A percentile compares a stretch with the other conserved stretches of the same genome.
phyloP scores from a whole-genome alignment of 1,284 basidiomycete genomes.

The Trametes hirsuta region DNA sequence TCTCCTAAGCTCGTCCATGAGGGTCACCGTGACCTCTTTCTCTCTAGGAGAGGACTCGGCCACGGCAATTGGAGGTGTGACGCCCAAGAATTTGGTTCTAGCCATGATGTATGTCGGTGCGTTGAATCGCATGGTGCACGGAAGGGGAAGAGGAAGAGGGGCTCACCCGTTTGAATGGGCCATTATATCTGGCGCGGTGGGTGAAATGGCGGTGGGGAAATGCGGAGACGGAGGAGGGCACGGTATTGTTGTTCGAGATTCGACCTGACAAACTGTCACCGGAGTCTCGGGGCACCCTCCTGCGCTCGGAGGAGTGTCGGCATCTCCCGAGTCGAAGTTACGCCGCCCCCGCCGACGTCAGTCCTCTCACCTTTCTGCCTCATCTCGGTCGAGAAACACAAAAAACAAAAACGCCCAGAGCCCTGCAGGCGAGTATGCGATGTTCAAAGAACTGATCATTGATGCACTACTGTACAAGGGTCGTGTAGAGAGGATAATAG shows the following conservation, averaged over 20 bases:
- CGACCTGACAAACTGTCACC: constrained; percentile 16
- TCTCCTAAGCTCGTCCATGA: constrained; percentile 87
- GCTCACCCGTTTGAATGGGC: constrained; percentile 22
- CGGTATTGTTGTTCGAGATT: constrained; percentile 12
- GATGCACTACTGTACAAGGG: constrained; percentile 25
- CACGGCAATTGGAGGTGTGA: constrained; percentile 90
- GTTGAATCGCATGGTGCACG: neutral
- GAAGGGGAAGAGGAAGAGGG: neutral
- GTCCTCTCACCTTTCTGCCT: neutral
- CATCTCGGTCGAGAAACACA: neutral
- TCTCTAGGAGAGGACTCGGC: constrained; percentile 72
- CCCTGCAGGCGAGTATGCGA: neutral
- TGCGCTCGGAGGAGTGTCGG: constrained; percentile 12
- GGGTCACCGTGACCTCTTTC: constrained; percentile 80
- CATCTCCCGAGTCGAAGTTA: constrained; percentile 20
- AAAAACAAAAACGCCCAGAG: neutral
- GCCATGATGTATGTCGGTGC: constrained; percentile 1
- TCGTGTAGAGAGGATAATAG: constrained; percentile 18
- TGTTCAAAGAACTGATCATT: constrained; percentile 25
- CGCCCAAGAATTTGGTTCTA: constrained; percentile 55
- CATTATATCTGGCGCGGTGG: constrained; percentile 13
- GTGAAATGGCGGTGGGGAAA: neutral
- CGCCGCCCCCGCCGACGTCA: constrained; percentile 11
- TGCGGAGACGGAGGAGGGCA: constrained; percentile 2
- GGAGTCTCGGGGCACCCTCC: constrained; percentile 15